Conservation (phyloP, 805 yeast genomes). For the Saturnispora serradocipensis region DNA sequence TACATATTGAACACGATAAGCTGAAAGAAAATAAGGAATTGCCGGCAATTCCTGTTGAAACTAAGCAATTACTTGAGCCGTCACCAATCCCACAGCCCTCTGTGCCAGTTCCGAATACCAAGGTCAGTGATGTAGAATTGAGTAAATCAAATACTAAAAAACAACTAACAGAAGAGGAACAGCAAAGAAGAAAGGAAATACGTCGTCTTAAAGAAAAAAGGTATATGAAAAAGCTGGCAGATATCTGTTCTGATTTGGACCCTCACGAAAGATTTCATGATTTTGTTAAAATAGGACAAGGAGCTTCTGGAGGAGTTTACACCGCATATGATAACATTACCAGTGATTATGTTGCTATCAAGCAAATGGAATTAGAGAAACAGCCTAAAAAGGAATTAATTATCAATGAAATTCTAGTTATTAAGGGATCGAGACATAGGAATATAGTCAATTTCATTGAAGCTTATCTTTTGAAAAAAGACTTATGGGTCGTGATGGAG, state of each 20-base stretch:
- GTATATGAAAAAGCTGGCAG: conserved; percentile 57
- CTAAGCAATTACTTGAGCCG: not conserved
- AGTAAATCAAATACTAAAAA: conserved; percentile 13
- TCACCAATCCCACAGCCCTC: conserved; percentile 2
- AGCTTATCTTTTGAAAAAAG: conserved; percentile 66
- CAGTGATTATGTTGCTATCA: conserved; percentile 72
- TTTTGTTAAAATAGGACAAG: conserved; percentile 87
- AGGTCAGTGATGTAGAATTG: not conserved
- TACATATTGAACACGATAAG: not conserved
- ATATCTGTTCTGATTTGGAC: conserved; percentile 78
- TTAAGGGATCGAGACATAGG: conserved; percentile 84
- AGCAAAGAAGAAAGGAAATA: conserved; percentile 71
- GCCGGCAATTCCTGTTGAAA: not conserved
- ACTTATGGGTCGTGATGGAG: conserved; percentile 97
- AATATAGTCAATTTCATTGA: conserved; percentile 94
- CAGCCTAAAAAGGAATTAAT: conserved; percentile 95
- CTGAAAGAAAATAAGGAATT: not conserved
- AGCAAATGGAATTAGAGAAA: conserved; percentile 89
- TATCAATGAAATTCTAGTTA: conserved; percentile 89
- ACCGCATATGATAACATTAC: conserved; percentile 63
- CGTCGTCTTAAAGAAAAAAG: conserved; percentile 65
- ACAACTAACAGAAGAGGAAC: conserved; percentile 41
- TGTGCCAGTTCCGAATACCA: conserved; percentile 5
- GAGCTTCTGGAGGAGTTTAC: conserved; percentile 96
- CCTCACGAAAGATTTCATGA: conserved; percentile 63